Base-by-base conservation (phyloP, 257 asterid genomes). In the Primulina eburnea region DNA sequence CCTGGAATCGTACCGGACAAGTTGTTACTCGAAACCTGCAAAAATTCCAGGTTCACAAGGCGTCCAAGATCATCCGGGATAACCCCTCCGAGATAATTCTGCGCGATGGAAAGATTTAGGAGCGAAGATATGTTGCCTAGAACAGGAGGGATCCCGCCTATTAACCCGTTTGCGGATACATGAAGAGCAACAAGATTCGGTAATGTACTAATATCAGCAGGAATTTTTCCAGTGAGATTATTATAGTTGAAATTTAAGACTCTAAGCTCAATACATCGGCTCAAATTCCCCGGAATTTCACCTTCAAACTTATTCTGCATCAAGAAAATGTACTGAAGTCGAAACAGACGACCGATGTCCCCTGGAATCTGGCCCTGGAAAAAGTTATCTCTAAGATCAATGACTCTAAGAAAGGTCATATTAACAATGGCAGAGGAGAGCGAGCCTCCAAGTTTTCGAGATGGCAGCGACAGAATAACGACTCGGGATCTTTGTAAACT, bases 31-130 rank as follows among this genome's bases (percentile, higher is more conserved):
- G 67, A 58, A 5, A 77, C 35, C 40, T 70, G 74, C 10, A 72
- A 21, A 32, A 58, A 20, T 61, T 77, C 38, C 55, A 77, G 47
- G 30, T 58, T 61, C 6, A 10, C 12, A 5, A 67, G 81, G 12
- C 65, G 70, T 50, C 81, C 77, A 7, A 77, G 67, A 2, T 64
- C 52, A 5, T 62, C 67, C 0, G 81, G 81, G 53, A 77, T 64
- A 4, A 10, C 12, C 1, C 77, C 77, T 7, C 30, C 58, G 2
- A 77, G 77, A 18, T n/a, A 7, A 35, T 76, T 76, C 4, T 40
- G 64, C 17, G 66, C 76, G 24, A 38, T 64, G 7, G 72, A 76
- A 18, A 76, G 71, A 16, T 65, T 67, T 3, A 38, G 8, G 17
- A 76, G 80, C 5, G 76, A 32, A 4, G 76, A 71, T 14, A 67